These are phyloP conservation scores for Epichloe bromicola DNA, from an alignment of 2,329 filamentous ascomycete species.

Conservation along the genomic window DNA sequence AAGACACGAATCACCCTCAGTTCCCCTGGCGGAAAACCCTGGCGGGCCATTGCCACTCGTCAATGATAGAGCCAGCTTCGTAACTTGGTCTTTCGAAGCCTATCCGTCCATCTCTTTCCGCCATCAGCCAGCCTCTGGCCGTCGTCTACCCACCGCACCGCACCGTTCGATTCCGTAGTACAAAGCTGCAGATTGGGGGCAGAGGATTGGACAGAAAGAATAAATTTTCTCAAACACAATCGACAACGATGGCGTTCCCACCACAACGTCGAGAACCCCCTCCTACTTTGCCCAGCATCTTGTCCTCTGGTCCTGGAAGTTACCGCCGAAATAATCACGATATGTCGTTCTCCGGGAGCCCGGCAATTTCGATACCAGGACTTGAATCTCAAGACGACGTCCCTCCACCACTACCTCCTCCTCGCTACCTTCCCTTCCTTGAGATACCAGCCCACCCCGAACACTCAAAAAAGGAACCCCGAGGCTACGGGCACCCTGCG, in stretches of 20 bases:
- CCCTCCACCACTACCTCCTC: conserved; percentile 35
- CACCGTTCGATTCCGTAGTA: neutral
- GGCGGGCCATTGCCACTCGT: neutral
- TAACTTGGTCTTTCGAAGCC: neutral
- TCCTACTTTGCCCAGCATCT: conserved; percentile 24
- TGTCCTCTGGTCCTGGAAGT: conserved; percentile 18
- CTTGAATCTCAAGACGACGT: conserved; percentile 19
- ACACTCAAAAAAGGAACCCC: conserved; percentile 17
- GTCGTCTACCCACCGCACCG: neutral
- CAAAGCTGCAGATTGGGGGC: neutral
- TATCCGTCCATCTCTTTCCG: conserved; percentile 1
- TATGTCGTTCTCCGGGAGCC: conserved; percentile 19
- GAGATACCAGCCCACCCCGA: conserved; percentile 19
- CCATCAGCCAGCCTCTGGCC: conserved; percentile 2
- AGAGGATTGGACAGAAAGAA: neutral
- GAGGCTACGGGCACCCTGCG: conserved; percentile 15
- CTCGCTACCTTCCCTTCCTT: conserved; percentile 23
- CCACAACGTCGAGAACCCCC: conserved; percentile 23
- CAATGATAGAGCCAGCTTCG: neutral
- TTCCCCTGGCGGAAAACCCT: neutral
- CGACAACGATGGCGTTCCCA: conserved; percentile 21
- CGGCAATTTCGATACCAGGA: conserved; percentile 31
- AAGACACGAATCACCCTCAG: conserved; percentile 2
- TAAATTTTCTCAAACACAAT: neutral
- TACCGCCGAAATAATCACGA: conserved; percentile 20